These are phyloP conservation scores for Crithidia expoeki DNA, from an alignment of 208 protist species.

Conservation along the genomic window DNA sequence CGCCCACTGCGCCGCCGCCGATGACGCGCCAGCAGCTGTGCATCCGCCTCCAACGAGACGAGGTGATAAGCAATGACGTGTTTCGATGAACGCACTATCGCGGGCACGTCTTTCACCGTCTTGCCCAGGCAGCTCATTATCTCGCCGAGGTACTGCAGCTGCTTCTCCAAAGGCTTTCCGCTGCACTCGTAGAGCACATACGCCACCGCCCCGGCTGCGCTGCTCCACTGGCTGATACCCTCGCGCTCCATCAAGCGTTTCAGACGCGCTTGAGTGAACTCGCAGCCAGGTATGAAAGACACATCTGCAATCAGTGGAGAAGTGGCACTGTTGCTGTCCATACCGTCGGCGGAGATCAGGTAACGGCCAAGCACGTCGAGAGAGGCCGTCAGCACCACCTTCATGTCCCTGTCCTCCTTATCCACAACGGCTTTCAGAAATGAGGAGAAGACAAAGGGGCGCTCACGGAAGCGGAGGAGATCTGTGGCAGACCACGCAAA, in stretches of 20 bases:
- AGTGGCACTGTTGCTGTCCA: neutral
- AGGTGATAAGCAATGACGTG: conserved; percentile 57
- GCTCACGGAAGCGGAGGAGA: conserved; percentile 37
- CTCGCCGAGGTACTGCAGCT: conserved; percentile 26
- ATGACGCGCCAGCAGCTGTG: conserved; percentile 36
- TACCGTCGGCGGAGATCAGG: conserved; percentile 13
- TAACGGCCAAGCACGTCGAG: conserved; percentile 38
- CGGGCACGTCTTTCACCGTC: conserved; percentile 16
- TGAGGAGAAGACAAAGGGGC: conserved; percentile 37
- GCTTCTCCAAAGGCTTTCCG: conserved; percentile 10
- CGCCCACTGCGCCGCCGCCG: conserved; percentile 17
- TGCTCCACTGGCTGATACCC: conserved; percentile 20
- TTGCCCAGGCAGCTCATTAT: conserved; percentile 23
- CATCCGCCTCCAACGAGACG: conserved; percentile 71
- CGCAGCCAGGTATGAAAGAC: neutral
- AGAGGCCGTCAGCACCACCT: conserved; percentile 26
- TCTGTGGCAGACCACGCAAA: conserved; percentile 37
- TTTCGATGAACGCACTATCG: conserved; percentile 28
- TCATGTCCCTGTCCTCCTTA: conserved; percentile 37
- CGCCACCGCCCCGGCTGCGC: conserved; percentile 18
- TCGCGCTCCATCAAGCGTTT: conserved; percentile 26
- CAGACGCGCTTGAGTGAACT: conserved; percentile 15
- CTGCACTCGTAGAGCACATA: conserved; percentile 34
- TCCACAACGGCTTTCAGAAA: conserved; percentile 33
- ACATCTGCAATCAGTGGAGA: neutral